Evolutionary conservation across 176 grass and related monocot species (phyloP).

Genomic region (Lolium rigidum): DNA sequence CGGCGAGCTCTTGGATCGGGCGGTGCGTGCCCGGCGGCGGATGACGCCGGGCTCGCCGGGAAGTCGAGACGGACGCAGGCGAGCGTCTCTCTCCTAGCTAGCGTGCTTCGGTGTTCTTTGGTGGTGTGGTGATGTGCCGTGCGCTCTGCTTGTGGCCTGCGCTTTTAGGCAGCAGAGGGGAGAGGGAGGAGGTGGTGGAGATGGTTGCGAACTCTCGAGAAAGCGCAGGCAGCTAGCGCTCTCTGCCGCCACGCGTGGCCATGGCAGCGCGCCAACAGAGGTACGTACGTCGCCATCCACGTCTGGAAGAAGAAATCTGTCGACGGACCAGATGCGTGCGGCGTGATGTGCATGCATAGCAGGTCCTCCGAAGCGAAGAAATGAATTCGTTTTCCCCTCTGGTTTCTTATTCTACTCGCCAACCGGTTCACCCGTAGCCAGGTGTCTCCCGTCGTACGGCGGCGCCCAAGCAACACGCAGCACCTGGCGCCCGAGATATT

Average conservation of each 20-base stretch:
- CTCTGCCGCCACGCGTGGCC: background rate
- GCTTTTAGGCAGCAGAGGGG: too few species aligned
- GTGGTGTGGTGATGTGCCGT: constrained; percentile 20
- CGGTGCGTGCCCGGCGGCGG: constrained; percentile 25
- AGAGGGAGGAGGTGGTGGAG: background rate
- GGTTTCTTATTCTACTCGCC: constrained; percentile 14
- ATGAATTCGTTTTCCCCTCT: background rate
- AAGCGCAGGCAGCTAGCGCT: background rate
- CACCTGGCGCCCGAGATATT: background rate
- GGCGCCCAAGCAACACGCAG: background rate
- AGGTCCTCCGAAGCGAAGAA: background rate
- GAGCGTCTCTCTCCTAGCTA: too few species aligned
- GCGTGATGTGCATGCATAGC: background rate
- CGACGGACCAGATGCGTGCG: too few species aligned
- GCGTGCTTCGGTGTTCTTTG: too few species aligned
- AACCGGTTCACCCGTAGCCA: background rate
- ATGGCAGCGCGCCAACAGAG: background rate
- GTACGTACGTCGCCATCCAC: background rate
- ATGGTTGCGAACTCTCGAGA: constrained; percentile 41
- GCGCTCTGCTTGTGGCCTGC: background rate
- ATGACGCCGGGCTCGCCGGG: constrained; percentile 7
- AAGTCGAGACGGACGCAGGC: background rate
- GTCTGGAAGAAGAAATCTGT: background rate
- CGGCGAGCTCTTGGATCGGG: background rate
- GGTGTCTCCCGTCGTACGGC: background rate